phyloP scores from a whole-genome alignment of 768 basidiomycete genomes.

The Neoboletus magnificus region DNA sequence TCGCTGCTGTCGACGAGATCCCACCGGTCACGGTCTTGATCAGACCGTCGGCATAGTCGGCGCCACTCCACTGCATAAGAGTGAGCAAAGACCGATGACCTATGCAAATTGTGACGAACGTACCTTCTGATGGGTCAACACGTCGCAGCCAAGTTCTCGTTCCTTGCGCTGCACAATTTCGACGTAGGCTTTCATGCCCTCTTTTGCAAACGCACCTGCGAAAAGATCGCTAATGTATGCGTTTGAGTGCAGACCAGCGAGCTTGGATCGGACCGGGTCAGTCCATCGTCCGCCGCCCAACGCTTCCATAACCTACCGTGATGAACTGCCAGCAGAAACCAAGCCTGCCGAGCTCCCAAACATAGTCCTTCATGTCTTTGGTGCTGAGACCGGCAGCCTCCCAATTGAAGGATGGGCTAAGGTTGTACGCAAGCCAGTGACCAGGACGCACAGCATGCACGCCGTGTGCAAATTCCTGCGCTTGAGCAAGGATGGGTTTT shows the following conservation, averaged over 20 bases:
- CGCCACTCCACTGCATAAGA: conserved; percentile 79
- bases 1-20: conserved; percentile 96
- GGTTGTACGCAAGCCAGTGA: conserved; percentile 96
- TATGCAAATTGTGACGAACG: conserved; percentile 13
- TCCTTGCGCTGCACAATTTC: conserved; percentile 91
- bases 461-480: conserved; percentile 86
- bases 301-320: conserved; percentile 55
- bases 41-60: conserved; percentile 86
- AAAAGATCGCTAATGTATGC: conserved; percentile 95
- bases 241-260: conserved; percentile 95
- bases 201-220: conserved; percentile 81
- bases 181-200: conserved; percentile 99
- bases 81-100: conserved; percentile 15
- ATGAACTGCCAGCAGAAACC: conserved; percentile 99
- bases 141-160: conserved; percentile 90
- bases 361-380: conserved; percentile 80
- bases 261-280: conserved; percentile 42
- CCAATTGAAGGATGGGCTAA: conserved; percentile 94
- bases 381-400: conserved; percentile 87
- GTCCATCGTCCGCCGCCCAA: not conserved
- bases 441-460: conserved; percentile 79
- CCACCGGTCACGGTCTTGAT: conserved; percentile 98
- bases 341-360: conserved; percentile 93
- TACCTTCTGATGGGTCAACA: conserved; percentile 96
- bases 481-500: conserved; percentile 88